phyloP scores from a whole-genome alignment of 202 grass and related monocot genomes.

The Zoysia matrella region DNA sequence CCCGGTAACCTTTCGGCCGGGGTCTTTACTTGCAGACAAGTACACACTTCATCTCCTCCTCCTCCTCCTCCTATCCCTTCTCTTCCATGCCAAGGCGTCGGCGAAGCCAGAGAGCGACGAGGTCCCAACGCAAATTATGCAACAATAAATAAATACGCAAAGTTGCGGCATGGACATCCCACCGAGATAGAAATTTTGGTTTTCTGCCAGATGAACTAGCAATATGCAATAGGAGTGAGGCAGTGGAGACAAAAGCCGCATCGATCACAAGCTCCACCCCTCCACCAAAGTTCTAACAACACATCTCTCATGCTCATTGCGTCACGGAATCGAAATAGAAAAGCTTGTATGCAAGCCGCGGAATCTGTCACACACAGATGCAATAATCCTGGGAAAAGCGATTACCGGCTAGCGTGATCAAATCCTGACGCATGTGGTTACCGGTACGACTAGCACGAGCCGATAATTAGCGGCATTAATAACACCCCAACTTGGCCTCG shows the following conservation, averaged over 20 bases:
- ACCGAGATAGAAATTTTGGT: background rate
- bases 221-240: background rate
- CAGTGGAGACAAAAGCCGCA: conserved; percentile 11
- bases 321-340: background rate
- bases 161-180: background rate
- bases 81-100: conserved; percentile 40
- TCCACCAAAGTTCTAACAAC: conserved; percentile 13
- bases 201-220: too few species aligned
- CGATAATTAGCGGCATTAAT: conserved; percentile 2
- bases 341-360: background rate
- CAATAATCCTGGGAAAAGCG: background rate
- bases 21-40: conserved; percentile 41
- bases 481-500: conserved; percentile 8
- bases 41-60: background rate
- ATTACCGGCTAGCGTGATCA: background rate
- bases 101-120: background rate
- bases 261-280: background rate
- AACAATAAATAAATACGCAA: background rate
- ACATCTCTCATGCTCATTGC: background rate
- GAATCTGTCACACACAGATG: background rate
- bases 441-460: background rate
- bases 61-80: conserved; percentile 18
- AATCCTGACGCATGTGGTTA: background rate
- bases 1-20: background rate
- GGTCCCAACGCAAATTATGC: too few species aligned